phyloP scores from a whole-genome alignment of 2,329 filamentous ascomycete genomes.

The Venturia pyrina region DNA sequence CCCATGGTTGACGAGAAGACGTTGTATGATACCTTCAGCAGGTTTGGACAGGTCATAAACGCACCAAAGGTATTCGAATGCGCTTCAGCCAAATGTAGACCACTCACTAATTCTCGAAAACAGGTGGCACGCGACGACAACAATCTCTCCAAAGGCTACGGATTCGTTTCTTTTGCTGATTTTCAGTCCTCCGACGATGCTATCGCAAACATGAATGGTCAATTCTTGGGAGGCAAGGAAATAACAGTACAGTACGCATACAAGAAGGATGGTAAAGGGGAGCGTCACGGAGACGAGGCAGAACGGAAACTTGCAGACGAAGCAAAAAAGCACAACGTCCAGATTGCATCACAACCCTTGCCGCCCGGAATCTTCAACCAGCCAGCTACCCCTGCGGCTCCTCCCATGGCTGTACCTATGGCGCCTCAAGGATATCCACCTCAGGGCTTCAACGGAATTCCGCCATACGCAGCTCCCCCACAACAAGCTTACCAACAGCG shows the following conservation, averaged over 20 bases:
- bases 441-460: not conserved
- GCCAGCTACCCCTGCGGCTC: conserved; percentile 19
- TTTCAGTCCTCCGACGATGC: conserved; percentile 93
- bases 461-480: conserved; percentile 4
- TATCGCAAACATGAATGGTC: conserved; percentile 84
- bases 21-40: conserved; percentile 87
- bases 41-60: conserved; percentile 77
- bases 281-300: conserved; percentile 87
- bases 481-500: conserved; percentile 25
- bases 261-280: conserved; percentile 98
- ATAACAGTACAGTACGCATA: conserved; percentile 96
- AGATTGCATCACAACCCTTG: conserved; percentile 66
- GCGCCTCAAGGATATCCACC: conserved; percentile 16
- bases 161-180: conserved; percentile 84
- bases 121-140: conserved; percentile 73
- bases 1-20: conserved; percentile 91
- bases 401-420: conserved; percentile 2
- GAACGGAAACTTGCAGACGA: conserved; percentile 86
- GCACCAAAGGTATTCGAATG: conserved; percentile 62
- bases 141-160: conserved; percentile 87
- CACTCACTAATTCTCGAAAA: not conserved
- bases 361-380: conserved; percentile 57
- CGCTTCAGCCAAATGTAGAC: not conserved
- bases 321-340: conserved; percentile 88
- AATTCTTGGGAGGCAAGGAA: conserved; percentile 95